Conservation (phyloP, 2,329 filamentous ascomycete genomes). For the Zymoseptoria crescenta region DNA sequence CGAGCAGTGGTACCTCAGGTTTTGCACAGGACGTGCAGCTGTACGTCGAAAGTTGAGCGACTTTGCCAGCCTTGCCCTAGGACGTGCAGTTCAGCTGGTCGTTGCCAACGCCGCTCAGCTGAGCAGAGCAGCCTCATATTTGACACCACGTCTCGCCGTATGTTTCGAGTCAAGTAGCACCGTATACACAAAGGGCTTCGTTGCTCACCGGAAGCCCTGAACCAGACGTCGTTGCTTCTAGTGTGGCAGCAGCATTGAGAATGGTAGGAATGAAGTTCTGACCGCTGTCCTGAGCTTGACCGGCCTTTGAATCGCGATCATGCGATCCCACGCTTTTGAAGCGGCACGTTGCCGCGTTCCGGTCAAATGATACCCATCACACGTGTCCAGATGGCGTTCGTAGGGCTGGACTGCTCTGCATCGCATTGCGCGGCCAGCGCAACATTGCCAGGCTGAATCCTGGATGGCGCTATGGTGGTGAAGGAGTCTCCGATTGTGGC, state of each 20-base stretch:
- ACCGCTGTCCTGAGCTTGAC: too few relatives aligned
- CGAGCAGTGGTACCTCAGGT: neutral
- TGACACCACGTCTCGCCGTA: neutral
- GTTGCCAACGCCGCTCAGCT: neutral
- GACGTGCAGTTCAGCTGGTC: neutral
- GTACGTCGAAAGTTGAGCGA: neutral
- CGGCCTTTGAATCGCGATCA: neutral
- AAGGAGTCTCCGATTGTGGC: neutral
- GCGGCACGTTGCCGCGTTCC: neutral
- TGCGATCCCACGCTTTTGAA: neutral
- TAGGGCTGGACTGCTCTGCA: neutral
- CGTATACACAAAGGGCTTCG: neutral
- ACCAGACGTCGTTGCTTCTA: neutral
- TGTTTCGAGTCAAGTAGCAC: neutral
- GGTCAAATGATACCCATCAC: neutral
- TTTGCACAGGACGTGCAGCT: neutral
- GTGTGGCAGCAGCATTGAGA: too few relatives aligned
- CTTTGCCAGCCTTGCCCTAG: neutral
- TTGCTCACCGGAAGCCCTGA: neutral
- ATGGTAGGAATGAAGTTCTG: neutral
- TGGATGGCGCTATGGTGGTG: neutral
- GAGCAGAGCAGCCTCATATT: neutral
- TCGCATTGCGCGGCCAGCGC: neutral
- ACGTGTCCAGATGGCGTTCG: neutral
- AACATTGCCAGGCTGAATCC: neutral